These are phyloP conservation scores for Colletotrichum salicis DNA, from an alignment of 2,329 filamentous ascomycete species.

Conservation along the genomic window DNA sequence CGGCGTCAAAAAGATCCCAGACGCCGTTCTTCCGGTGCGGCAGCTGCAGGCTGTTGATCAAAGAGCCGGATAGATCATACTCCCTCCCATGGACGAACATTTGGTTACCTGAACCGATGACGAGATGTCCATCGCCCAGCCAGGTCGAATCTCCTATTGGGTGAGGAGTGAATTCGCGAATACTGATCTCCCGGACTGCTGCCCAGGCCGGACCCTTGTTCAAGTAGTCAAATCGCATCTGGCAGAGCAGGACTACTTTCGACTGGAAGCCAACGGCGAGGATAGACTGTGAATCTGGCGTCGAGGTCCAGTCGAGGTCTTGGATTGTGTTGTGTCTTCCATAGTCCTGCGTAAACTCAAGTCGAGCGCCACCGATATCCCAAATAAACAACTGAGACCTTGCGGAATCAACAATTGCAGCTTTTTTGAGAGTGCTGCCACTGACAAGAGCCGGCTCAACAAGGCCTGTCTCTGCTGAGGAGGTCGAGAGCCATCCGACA, in stretches of 20 bases:
- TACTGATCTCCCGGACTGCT: constrained; percentile 82
- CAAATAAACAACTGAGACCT: constrained; percentile 86
- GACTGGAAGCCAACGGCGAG: constrained; percentile 94
- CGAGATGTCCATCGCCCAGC: constrained; percentile 84
- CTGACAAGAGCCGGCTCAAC: constrained; percentile 79
- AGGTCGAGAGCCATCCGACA: constrained; percentile 86
- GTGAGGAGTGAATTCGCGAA: constrained; percentile 84
- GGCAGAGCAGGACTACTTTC: constrained; percentile 81
- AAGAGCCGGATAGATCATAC: constrained; percentile 71
- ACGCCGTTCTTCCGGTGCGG: constrained; percentile 60
- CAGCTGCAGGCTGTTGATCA: constrained; percentile 64
- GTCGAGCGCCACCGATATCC: constrained; percentile 83
- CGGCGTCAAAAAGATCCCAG: constrained; percentile 82
- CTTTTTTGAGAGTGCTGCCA: constrained; percentile 87
- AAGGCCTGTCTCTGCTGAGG: constrained; percentile 82
- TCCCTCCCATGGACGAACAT: constrained; percentile 84
- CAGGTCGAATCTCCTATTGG: constrained; percentile 94
- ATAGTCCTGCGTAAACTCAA: constrained; percentile 84
- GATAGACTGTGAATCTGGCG: constrained; percentile 87
- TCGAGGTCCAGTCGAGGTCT: constrained; percentile 94
- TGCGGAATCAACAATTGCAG: constrained; percentile 80
- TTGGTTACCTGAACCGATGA: constrained; percentile 91
- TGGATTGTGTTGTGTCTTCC: constrained; percentile 78
- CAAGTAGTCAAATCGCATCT: constrained; percentile 92
- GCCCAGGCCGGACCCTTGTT: constrained; percentile 92